Percentiles rank a stretch among this genome's conserved stretches.
These are phyloP conservation scores for Austroboletus niveus DNA, from an alignment of 1,284 basidiomycete species.

Conservation along the genomic window DNA sequence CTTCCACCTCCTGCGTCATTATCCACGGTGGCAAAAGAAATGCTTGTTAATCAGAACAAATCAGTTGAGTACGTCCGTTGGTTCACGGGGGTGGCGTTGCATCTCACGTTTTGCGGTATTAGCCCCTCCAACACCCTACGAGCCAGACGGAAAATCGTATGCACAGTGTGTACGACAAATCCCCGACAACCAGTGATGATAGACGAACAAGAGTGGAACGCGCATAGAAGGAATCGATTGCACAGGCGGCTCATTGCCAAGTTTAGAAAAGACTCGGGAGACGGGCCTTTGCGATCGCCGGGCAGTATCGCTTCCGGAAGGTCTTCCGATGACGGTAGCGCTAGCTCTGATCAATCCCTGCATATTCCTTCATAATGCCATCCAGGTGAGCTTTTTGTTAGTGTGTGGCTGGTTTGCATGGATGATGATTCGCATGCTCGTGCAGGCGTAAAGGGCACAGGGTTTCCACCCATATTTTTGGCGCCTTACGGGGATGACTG, in stretches of 20 bases:
- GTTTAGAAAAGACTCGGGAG: slow-evolving; percentile 10
- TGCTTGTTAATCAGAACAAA: slow-evolving; percentile 50
- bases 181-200: slow-evolving; percentile 70
- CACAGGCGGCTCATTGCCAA: slow-evolving; percentile 45
- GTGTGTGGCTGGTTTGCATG: neutral
- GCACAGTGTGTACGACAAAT: slow-evolving; percentile 69
- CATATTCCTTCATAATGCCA: slow-evolving; percentile 9
- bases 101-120: slow-evolving; percentile 9
- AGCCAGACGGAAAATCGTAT: slow-evolving; percentile 60
- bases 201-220: slow-evolving; percentile 64
- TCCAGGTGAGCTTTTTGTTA: slow-evolving; percentile 10
- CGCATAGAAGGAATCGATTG: slow-evolving; percentile 57
- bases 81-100: slow-evolving; percentile 8
- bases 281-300: neutral
- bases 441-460: neutral
- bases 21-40: slow-evolving; percentile 52
- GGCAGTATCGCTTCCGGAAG: neutral
- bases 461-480: neutral
- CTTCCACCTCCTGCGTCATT: slow-evolving; percentile 62
- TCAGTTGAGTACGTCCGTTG: slow-evolving; percentile 44
- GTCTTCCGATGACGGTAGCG: slow-evolving; percentile 1
- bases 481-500: neutral
- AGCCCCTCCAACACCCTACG: slow-evolving; percentile 52
- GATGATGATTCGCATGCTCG: neutral
- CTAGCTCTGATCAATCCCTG: slow-evolving; percentile 1